phyloP scores from a whole-genome alignment of 495 filamentous ascomycete genomes.

The Penicillium bialowiezense region DNA sequence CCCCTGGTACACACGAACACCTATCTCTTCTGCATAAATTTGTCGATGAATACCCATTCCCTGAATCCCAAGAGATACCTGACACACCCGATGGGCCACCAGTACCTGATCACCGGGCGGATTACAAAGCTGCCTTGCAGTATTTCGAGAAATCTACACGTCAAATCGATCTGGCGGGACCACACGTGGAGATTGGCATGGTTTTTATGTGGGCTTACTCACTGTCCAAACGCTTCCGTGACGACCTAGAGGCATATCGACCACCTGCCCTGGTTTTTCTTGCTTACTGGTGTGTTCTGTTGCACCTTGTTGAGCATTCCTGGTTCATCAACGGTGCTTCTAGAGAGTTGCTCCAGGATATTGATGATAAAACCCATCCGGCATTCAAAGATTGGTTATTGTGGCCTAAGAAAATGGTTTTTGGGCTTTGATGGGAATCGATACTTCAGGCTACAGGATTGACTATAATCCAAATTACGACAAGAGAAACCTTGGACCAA shows the following conservation, averaged over 20 bases:
- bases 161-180: conserved; percentile 19
- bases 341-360: conserved; percentile 18
- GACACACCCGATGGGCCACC: not conserved
- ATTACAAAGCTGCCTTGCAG: conserved; percentile 15
- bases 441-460: too few species aligned
- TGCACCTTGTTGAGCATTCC: conserved; percentile 34
- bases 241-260: conserved; percentile 37
- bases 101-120: conserved; percentile 6
- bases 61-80: conserved; percentile 6
- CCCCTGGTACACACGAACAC: conserved; percentile 15
- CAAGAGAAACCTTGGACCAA: too few species aligned
- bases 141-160: conserved; percentile 11
- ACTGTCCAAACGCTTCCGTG: conserved; percentile 41
- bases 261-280: conserved; percentile 48
- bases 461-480: too few species aligned
- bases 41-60: conserved; percentile 19
- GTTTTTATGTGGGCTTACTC: conserved; percentile 39
- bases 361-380: conserved; percentile 17
- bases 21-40: conserved; percentile 13
- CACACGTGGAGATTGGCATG: conserved; percentile 19
- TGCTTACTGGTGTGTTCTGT: conserved; percentile 38
- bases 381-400: conserved; percentile 19
- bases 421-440: conserved; percentile 3
- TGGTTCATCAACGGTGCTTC: conserved; percentile 42
- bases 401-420: conserved; percentile 23